Conservation (phyloP, 2,329 filamentous ascomycete genomes). For the Arthrinium phaeospermum region DNA sequence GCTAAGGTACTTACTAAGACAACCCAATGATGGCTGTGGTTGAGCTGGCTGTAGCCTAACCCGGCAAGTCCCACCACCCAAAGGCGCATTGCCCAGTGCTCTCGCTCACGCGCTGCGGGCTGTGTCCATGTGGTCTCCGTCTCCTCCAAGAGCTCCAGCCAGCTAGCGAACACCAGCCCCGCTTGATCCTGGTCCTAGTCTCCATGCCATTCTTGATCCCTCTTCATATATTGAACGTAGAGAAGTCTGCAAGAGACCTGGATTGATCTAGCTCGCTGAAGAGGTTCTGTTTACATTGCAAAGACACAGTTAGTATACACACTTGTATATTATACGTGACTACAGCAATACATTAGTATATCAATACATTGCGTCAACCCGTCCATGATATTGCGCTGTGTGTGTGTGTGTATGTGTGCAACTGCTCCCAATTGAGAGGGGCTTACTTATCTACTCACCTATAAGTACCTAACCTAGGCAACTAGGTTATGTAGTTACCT, state of each 20-base stretch:
- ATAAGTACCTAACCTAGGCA: too few relatives aligned
- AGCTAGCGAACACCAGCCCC: not conserved
- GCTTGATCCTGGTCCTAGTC: not conserved
- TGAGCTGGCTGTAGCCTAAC: constrained; percentile 11
- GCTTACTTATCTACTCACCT: not conserved
- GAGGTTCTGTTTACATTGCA: too few relatives aligned
- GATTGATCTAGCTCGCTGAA: too few relatives aligned
- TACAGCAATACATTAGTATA: too few relatives aligned
- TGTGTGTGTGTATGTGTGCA: too few relatives aligned
- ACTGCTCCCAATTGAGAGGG: not conserved
- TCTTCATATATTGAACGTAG: too few relatives aligned
- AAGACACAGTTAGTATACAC: too few relatives aligned
- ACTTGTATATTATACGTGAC: too few relatives aligned
- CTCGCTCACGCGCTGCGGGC: not conserved
- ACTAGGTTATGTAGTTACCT: too few relatives aligned
- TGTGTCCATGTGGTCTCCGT: not conserved
- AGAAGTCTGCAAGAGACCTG: too few relatives aligned
- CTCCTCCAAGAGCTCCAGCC: not conserved
- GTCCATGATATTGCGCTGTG: too few relatives aligned
- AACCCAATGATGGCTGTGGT: constrained; percentile 4
- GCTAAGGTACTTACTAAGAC: not conserved
- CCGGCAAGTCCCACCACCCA: not conserved
- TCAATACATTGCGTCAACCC: too few relatives aligned
- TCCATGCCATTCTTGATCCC: not conserved
- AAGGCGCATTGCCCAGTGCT: not conserved